A percentile compares a stretch with the other conserved stretches of the same genome.
Conservation (phyloP, 2,329 filamentous ascomycete species). For the Verticillium zaregamsianum region DNA sequence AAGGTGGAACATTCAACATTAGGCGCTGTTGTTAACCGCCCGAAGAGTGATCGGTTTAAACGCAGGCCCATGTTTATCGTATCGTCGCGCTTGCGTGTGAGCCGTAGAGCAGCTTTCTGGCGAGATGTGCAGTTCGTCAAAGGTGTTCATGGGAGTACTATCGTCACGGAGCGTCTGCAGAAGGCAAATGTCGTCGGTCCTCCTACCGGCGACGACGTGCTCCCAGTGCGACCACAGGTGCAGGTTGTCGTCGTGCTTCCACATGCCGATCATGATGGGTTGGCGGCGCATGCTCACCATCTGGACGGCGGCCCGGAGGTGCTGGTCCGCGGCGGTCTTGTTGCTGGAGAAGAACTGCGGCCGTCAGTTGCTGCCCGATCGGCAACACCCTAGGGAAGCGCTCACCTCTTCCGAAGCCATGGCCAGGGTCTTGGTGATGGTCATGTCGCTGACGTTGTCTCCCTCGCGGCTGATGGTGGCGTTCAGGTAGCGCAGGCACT, state of each 20-base stretch:
- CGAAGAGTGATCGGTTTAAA: not conserved
- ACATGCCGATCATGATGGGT: not conserved
- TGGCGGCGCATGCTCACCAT: constrained; percentile 1
- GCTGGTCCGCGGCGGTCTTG: constrained; percentile 1
- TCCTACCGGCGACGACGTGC: not conserved
- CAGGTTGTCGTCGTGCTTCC: constrained; percentile 1
- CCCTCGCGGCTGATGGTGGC: constrained; percentile 6
- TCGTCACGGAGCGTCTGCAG: not conserved
- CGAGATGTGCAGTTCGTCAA: not conserved
- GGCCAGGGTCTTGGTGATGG: constrained; percentile 16
- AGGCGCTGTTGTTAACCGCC: not conserved
- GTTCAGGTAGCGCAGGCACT: constrained; percentile 11
- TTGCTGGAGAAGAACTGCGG: not conserved
- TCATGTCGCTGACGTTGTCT: constrained; percentile 10
- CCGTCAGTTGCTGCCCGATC: not conserved
- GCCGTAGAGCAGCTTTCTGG: not conserved
- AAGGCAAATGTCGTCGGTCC: not conserved
- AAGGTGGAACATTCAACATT: not conserved
- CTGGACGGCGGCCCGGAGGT: not conserved
- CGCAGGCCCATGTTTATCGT: not conserved
- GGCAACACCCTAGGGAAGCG: too few species aligned
- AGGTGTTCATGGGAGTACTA: not conserved
- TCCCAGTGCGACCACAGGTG: constrained; percentile 4
- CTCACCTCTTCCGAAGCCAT: constrained; percentile 12
- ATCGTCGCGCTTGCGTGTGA: not conserved